Evolutionary conservation across 495 filamentous ascomycete species (phyloP).

Genomic region (Sordaria brevicollis): DNA sequence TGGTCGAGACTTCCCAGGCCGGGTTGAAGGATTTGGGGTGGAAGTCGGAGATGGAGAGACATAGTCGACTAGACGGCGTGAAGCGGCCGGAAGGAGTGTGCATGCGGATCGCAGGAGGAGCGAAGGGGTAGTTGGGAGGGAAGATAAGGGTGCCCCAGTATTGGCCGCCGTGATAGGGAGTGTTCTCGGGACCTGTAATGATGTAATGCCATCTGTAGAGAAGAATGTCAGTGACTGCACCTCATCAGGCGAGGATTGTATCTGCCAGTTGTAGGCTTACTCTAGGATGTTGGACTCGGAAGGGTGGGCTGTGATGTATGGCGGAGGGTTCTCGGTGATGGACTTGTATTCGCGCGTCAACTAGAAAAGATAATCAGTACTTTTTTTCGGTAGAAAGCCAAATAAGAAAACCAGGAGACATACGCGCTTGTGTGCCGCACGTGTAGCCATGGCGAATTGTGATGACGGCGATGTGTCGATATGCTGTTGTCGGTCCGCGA

Average conservation of each 20-base stretch:
- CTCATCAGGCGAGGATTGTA: background rate
- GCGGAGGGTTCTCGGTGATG: constrained; percentile 84
- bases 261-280: constrained; percentile 26
- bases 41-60: constrained; percentile 92
- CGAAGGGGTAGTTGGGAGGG: constrained; percentile 92
- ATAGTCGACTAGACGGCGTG: constrained; percentile 82
- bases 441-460: constrained; percentile 63
- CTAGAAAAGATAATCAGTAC: constrained; percentile 29
- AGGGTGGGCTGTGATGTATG: constrained; percentile 88
- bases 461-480: constrained; percentile 12
- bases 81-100: constrained; percentile 95
- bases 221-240: constrained; percentile 1
- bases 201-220: constrained; percentile 89
- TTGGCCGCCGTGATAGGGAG: constrained; percentile 88
- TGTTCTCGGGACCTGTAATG: constrained; percentile 87
- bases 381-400: background rate
- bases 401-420: constrained; percentile 21
- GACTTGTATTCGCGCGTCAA: constrained; percentile 89
- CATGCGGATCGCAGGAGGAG: constrained; percentile 96
- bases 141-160: constrained; percentile 98
- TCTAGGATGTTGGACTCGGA: constrained; percentile 94
- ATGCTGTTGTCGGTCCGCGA: background rate
- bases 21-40: constrained; percentile 97
- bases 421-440: constrained; percentile 76
- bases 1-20: constrained; percentile 97